Evolutionary conservation across 257 asterid species (phyloP).

Genomic region (Anisodus acutangulus): DNA sequence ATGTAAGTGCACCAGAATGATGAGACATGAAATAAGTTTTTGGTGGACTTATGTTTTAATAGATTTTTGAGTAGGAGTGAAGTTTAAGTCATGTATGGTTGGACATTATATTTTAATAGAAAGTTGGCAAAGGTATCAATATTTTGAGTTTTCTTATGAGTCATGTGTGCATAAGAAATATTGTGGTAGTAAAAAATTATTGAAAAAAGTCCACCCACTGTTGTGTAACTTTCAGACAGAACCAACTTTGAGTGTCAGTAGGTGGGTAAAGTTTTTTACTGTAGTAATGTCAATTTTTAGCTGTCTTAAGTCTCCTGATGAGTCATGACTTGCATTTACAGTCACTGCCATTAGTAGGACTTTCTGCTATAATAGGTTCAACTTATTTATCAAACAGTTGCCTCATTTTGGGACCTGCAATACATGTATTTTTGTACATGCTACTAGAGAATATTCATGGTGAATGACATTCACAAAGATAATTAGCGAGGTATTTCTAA

Average conservation of each 20-base stretch:
- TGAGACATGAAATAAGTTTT: constrained; percentile 35
- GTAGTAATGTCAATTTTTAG: constrained; percentile 29
- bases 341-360: constrained; percentile 21
- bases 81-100: constrained; percentile 57
- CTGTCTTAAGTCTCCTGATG: neutral
- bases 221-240: constrained; percentile 9
- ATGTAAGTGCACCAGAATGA: constrained; percentile 42
- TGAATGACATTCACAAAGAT: neutral
- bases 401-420: neutral
- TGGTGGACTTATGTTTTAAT: constrained; percentile 38
- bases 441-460: neutral
- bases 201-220: constrained; percentile 1
- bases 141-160: neutral
- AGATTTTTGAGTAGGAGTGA: constrained; percentile 69
- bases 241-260: constrained; percentile 32
- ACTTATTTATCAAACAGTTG: constrained; percentile 32
- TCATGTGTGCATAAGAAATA: neutral
- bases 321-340: constrained; percentile 27
- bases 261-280: constrained; percentile 36
- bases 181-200: neutral
- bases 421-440: neutral
- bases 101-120: constrained; percentile 9
- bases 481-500: neutral
- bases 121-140: neutral
- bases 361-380: constrained; percentile 27